phyloP scores from a whole-genome alignment of 2,329 filamentous ascomycete genomes.

The Zymoseptoria pseudotritici region DNA sequence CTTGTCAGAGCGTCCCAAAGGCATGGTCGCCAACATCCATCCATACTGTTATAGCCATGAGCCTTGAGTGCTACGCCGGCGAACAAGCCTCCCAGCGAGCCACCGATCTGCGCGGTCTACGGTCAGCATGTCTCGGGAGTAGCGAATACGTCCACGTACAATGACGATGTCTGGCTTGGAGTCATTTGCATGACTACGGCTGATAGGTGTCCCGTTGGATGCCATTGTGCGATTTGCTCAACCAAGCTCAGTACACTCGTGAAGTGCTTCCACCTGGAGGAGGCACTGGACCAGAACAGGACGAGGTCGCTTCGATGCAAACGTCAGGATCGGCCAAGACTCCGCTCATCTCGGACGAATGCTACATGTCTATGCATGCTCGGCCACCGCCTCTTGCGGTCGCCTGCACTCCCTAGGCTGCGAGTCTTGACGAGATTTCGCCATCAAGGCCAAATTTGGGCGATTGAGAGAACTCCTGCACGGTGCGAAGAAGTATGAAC shows the following conservation, averaged over 20 bases:
- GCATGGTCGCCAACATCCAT: neutral
- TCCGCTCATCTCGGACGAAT: neutral
- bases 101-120: slow-evolving; percentile 17
- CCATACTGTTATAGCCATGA: slow-evolving; percentile 22
- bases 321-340: neutral
- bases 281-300: no score
- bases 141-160: slow-evolving; percentile 3
- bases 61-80: slow-evolving; percentile 22
- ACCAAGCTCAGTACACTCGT: no score
- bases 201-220: neutral
- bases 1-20: neutral
- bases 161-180: slow-evolving; percentile 21
- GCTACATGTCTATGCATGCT: neutral
- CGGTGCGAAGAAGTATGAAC: no score
- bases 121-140: neutral
- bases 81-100: slow-evolving; percentile 24
- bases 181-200: neutral
- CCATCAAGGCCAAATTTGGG: no score
- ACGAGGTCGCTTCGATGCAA: neutral
- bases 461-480: no score
- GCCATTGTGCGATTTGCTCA: neutral
- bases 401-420: no score
- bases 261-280: no score
- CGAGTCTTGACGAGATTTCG: neutral
- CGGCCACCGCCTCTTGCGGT: no score